Evolutionary conservation across 805 yeast species (phyloP).

Genomic region (Yarrowia sp.): DNA sequence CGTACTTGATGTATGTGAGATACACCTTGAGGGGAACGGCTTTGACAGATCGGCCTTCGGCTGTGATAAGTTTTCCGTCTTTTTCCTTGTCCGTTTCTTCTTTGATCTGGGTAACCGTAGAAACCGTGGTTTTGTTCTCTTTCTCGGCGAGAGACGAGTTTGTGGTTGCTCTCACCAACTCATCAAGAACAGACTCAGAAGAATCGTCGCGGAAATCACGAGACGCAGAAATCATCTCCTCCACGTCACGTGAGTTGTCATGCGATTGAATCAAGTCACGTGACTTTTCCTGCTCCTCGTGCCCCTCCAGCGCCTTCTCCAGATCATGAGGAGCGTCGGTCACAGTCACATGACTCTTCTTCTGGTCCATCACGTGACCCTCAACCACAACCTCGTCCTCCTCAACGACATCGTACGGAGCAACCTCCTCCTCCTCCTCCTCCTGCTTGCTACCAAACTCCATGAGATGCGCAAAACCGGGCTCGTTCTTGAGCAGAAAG

Average conservation of each 20-base stretch:
- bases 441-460: slow-evolving; percentile 42
- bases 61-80: slow-evolving; percentile 29
- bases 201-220: not conserved
- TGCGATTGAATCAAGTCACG: not conserved
- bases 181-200: not conserved
- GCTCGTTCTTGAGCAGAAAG: slow-evolving; percentile 48
- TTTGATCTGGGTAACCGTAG: not conserved
- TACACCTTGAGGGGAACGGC: slow-evolving; percentile 45
- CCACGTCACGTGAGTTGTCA: not conserved
- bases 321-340: no score
- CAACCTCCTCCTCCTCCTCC: slow-evolving; percentile 29
- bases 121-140: not conserved
- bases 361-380: not conserved
- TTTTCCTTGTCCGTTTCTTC: slow-evolving; percentile 26
- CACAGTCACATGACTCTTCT: not conserved
- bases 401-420: slow-evolving; percentile 26
- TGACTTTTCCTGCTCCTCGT: not conserved
- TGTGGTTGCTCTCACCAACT: not conserved
- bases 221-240: no score
- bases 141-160: not conserved
- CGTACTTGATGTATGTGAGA: slow-evolving; percentile 51
- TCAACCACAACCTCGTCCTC: not conserved
- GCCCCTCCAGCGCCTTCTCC: no score
- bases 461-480: slow-evolving; percentile 52
- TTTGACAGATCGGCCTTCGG: slow-evolving; percentile 29